A percentile compares a stretch with the other conserved stretches of the same genome.
These are phyloP conservation scores for Zopfia rhizophila DNA, from an alignment of 2,329 filamentous ascomycete genomes.

Conservation along the genomic window DNA sequence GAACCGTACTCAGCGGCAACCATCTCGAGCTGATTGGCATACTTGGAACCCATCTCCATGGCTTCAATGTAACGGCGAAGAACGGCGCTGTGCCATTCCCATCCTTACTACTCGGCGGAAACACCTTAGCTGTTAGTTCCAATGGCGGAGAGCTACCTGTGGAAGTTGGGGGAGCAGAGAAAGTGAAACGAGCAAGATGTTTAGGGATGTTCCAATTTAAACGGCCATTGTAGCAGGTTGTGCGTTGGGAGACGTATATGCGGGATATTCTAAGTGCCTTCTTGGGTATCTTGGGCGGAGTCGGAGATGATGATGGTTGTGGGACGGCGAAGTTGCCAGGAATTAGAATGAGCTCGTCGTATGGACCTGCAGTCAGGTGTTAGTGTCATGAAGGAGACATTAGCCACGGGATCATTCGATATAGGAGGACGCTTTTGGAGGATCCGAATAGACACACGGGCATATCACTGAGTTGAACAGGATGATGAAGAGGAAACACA, in stretches of 20 bases:
- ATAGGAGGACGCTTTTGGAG: no score
- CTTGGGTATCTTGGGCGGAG: slow-evolving; percentile 36
- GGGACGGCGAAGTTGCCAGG: slow-evolving; percentile 43
- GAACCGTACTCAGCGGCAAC: slow-evolving; percentile 31
- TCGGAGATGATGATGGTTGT: slow-evolving; percentile 13
- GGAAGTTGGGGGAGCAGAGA: slow-evolving; percentile 35
- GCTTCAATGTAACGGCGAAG: slow-evolving; percentile 38
- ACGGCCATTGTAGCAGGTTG: slow-evolving; percentile 45
- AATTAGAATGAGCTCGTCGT: slow-evolving; percentile 46
- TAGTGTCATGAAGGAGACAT: no score
- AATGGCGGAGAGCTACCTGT: slow-evolving; percentile 26
- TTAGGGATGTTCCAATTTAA: slow-evolving; percentile 50
- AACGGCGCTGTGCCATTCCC: slow-evolving; percentile 35
- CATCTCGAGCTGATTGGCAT: slow-evolving; percentile 37
- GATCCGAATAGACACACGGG: no score
- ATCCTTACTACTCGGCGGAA: slow-evolving; percentile 32
- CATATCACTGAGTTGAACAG: no score
- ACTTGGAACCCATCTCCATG: slow-evolving; percentile 38
- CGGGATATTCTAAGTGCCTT: slow-evolving; percentile 41
- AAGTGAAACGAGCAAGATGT: slow-evolving; percentile 46
- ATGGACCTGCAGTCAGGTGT: slow-evolving; percentile 35
- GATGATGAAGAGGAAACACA: no score
- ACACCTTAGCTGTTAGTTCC: slow-evolving; percentile 37
- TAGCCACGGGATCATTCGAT: no score
- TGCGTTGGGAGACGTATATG: slow-evolving; percentile 48